A percentile compares a stretch with the other conserved stretches of the same genome.
phyloP scores from a whole-genome alignment of 495 filamentous ascomycete species.

The Opeltia flavorubescens region DNA sequence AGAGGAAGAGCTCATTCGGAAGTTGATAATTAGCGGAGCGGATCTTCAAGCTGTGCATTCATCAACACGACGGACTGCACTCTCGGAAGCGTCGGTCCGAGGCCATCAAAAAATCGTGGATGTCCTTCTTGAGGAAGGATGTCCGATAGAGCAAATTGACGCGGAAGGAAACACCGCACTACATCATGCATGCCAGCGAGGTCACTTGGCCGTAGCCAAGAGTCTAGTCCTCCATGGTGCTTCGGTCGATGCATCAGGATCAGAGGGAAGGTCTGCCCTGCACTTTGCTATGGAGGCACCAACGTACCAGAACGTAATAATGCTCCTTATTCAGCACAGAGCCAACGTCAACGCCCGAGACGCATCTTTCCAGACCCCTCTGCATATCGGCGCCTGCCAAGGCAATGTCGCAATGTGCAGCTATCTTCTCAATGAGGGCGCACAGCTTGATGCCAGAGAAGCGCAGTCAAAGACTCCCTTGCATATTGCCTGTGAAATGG shows the following conservation, averaged over 20 bases:
- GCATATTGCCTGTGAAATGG: slow-evolving; percentile 2
- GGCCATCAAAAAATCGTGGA: slow-evolving; percentile 2
- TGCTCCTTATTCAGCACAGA: slow-evolving; percentile 7
- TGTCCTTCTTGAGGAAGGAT: slow-evolving; percentile 3
- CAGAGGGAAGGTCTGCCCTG: slow-evolving; percentile 2
- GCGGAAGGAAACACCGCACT: slow-evolving; percentile 1
- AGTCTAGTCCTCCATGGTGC: background rate
- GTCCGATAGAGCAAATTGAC: background rate
- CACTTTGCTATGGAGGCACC: slow-evolving; percentile 3
- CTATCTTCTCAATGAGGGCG: slow-evolving; percentile 5
- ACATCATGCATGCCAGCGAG: slow-evolving; percentile 2
- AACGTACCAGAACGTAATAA: slow-evolving; percentile 3
- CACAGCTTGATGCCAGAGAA: slow-evolving; percentile 5
- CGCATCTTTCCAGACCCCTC: background rate
- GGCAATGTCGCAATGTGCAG: slow-evolving; percentile 4
- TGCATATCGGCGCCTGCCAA: slow-evolving; percentile 1
- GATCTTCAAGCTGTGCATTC: background rate
- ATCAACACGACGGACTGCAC: background rate
- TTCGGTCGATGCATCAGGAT: background rate
- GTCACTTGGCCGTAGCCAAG: slow-evolving; percentile 3
- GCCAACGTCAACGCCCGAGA: slow-evolving; percentile 5
- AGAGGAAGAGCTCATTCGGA: slow-evolving; percentile 3
- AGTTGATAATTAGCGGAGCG: slow-evolving; percentile 7
- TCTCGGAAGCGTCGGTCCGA: slow-evolving; percentile 2
- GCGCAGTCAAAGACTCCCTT: slow-evolving; percentile 4